Percentiles rank a stretch among this genome's conserved stretches.
Conservation (phyloP, 2,329 filamentous ascomycete genomes). For the Trematosphaeria pertusa region DNA sequence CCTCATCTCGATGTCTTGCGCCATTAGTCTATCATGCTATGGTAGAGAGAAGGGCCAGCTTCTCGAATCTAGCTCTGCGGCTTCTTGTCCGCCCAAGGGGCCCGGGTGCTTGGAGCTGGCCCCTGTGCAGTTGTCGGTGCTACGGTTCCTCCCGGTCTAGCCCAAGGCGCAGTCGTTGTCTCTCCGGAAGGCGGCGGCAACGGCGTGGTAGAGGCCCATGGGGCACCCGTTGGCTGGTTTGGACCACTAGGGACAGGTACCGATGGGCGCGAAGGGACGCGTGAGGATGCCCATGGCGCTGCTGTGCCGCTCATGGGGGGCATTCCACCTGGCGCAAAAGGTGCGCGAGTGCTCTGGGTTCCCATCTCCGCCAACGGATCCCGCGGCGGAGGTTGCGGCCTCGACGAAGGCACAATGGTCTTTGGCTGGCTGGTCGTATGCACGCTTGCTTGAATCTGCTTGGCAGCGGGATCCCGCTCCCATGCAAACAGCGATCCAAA, state of each 20-base stretch:
- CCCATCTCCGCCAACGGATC: constrained; percentile 32
- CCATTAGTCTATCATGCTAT: constrained; percentile 12
- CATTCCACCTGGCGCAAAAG: constrained; percentile 15
- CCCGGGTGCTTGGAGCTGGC: constrained; percentile 24
- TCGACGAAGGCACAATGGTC: constrained; percentile 22
- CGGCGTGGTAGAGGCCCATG: constrained; percentile 35
- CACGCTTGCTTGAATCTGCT: constrained; percentile 36
- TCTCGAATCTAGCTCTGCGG: constrained; percentile 5
- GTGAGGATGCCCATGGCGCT: constrained; percentile 33
- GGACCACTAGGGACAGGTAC: constrained; percentile 34
- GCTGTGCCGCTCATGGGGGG: constrained; percentile 22
- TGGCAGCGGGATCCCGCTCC: constrained; percentile 53
- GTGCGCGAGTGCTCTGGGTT: constrained; percentile 11
- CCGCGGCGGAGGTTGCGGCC: constrained; percentile 30
- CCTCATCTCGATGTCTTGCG: constrained; percentile 4
- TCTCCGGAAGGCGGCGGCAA: constrained; percentile 20
- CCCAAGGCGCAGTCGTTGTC: constrained; percentile 37
- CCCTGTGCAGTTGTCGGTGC: constrained; percentile 6
- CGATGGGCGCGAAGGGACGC: constrained; percentile 11
- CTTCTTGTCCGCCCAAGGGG: constrained; percentile 32
- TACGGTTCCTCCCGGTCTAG: constrained; percentile 17
- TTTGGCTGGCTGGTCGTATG: constrained; percentile 48
- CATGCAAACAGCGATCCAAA: constrained; percentile 59
- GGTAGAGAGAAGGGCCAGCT: constrained; percentile 9
- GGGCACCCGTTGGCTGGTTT: constrained; percentile 43